Evolutionary conservation across 1,284 basidiomycete species (phyloP), one percentile per base, ranked within the genome.

Genomic region (Cronartium quercuum): DNA sequence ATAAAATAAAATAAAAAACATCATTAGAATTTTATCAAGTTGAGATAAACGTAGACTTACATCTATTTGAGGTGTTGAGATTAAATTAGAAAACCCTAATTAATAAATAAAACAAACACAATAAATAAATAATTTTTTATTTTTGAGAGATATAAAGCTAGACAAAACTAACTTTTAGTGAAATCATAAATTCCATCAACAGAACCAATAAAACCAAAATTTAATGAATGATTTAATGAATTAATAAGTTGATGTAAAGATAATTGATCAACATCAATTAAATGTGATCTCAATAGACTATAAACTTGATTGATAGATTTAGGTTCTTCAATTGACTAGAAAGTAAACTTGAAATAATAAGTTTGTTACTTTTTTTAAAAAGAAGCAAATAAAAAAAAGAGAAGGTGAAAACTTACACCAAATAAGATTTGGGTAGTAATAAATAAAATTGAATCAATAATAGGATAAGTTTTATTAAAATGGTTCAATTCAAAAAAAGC

Each of bases 181-280:
- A 34, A 42, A 29, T 34, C 34, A 41, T 40, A 60, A 41, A 60
- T 24, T 60, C 6, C 24, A 60, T 68, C 34, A 57, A 60, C 15
- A 29, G 34, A 58, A 6, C 18, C 57, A 41, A 58, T 15, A 37
- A 41, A 34, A 6, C n/a, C 38, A 40, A 7, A 38, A 58, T 57
- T 51, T 29, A 51, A 57, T 68, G 37, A 68, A 58, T 34, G 34
- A 29, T 38, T 47, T 44, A 6, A 64, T 35, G 18, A 44, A 60
- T 71, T 61, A 10, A 70, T 63, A 37, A 41, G 38, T 21, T 35
- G 61, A 37, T 15, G n/a, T 35, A 3, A 41, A 24, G 38, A 63
- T 15, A 68, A 18, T 60, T 38, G 55, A 61, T 68, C 67, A 40
- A 68, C 44, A 24, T 42, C 47, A 21, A n/a, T 68, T 29, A 29